Base-by-base conservation (phyloP, 345 rosid genomes). In the Nasturtium officinale region DNA sequence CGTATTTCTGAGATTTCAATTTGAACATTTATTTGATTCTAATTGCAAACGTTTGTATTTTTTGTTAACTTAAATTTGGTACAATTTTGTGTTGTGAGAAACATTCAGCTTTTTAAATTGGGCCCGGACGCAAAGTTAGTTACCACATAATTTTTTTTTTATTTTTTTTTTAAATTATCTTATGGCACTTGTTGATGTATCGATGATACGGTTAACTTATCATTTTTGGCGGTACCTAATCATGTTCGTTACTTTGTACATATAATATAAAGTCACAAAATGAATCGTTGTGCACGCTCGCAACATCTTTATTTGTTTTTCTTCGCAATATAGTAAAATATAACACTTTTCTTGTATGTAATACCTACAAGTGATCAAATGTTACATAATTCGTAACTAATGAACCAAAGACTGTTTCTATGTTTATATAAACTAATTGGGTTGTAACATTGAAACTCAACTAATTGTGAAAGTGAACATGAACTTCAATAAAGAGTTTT, bases 21-120 rank as follows among this genome's bases (percentile, higher is more conserved):
- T 59, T 74, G 60, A 57, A 25, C 17, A 3, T 28, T 50, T 47
- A 3, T 28, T 50, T 47, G 60, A 48, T 38, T 58, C 64, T 38
- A 38, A 38, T 67, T 28, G 23, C 78, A 26, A 48, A 57, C 60
- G 42, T 56, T 61, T 15, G n/a, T n/a, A n/a, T 20, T 59, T n/a
- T 21, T 47, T 54, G 28, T 20, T 10, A 63, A 42, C 76, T 42
- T 16, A 3, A 12, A 11, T 2, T 26, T 48, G 29, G 0, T 48
- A 48, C 72, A 9, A 43, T 56, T 73, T 73, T 18, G 46, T 53
- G 57, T 63, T 62, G 29, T 56, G 50, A 45, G 50, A 30, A 43
- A 32, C 47, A 43, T 37, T 28, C 10, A 26, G 15, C 54, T 45
- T 45, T 16, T 21, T 38, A 38, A 60, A 37, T 11, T 43, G n/a